Percentiles rank a stretch among this genome's conserved stretches.
Evolutionary conservation across 768 basidiomycete species (phyloP).

Genomic region (Lactarius psammicola): DNA sequence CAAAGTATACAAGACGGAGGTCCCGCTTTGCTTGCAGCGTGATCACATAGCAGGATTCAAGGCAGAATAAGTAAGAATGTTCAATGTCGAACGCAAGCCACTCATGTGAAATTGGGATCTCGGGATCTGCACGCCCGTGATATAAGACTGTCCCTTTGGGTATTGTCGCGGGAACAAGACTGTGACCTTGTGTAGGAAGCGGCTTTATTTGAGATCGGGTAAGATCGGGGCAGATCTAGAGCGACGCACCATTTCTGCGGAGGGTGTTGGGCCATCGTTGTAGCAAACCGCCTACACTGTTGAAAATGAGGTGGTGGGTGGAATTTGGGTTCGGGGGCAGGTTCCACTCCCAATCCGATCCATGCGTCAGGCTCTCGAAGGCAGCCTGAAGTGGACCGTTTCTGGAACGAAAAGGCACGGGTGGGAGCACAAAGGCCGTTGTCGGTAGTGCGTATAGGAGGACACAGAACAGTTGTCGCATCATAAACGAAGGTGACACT

Average conservation of each 20-base stretch:
- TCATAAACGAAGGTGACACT: neutral
- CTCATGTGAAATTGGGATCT: conserved; percentile 16
- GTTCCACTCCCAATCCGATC: conserved; percentile 19
- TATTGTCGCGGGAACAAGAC: conserved; percentile 22
- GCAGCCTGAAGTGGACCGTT: conserved; percentile 30
- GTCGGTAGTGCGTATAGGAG: neutral
- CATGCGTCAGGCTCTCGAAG: neutral
- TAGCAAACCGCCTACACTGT: conserved; percentile 37
- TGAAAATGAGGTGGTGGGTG: conserved; percentile 39
- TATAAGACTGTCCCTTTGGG: conserved; percentile 26
- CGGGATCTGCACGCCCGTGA: conserved; percentile 19
- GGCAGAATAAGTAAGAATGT: conserved; percentile 18
- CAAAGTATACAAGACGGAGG: conserved; percentile 26
- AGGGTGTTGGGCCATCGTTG: conserved; percentile 43
- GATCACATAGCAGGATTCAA: conserved; percentile 10
- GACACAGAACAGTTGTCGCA: neutral
- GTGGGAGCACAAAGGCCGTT: conserved; percentile 1
- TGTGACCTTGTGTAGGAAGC: conserved; percentile 14
- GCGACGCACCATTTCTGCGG: conserved; percentile 25
- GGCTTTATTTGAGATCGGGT: neutral
- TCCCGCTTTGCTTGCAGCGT: conserved; percentile 18
- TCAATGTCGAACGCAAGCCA: conserved; percentile 29
- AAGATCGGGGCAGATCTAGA: neutral
- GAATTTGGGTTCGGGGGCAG: conserved; percentile 32
- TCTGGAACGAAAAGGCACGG: conserved; percentile 24